These are phyloP conservation scores for Capsella bursapastoris DNA, from an alignment of 345 rosid species.

Conservation along the genomic window DNA sequence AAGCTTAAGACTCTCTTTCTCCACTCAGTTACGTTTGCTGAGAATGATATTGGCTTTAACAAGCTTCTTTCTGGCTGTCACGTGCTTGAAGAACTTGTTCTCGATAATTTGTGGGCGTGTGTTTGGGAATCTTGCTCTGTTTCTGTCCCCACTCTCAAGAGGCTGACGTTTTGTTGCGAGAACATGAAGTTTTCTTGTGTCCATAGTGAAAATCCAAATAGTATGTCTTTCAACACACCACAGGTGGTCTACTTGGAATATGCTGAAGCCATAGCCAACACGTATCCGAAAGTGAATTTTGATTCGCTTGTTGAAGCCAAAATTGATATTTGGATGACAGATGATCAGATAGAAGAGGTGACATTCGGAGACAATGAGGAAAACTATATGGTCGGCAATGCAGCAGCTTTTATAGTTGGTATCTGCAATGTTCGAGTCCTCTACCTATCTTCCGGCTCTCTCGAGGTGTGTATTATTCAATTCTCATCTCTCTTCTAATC, in stretches of 20 bases:
- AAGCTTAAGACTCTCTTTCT: slow-evolving; percentile 20
- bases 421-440: not conserved
- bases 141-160: slow-evolving; percentile 30
- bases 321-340: slow-evolving; percentile 4
- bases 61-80: slow-evolving; percentile 20
- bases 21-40: not conserved
- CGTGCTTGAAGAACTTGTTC: slow-evolving; percentile 17
- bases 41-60: not conserved
- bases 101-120: not conserved
- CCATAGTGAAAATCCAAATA: not conserved
- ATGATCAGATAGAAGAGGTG: not conserved
- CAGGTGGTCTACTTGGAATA: slow-evolving; percentile 19
- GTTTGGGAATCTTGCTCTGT: not conserved
- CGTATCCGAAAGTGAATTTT: slow-evolving; percentile 6
- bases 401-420: slow-evolving; percentile 14
- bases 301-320: slow-evolving; percentile 27
- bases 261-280: not conserved
- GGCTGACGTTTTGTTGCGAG: not conserved
- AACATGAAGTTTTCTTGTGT: not conserved
- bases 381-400: slow-evolving; percentile 1
- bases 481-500: not conserved
- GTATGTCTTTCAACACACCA: slow-evolving; percentile 13
- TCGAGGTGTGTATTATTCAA: slow-evolving; percentile 10
- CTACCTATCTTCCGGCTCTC: not conserved
- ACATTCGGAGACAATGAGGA: not conserved